Evolutionary conservation across 129 eudicot genomes (phyloP), one percentile per base, ranked within the genome.

Genomic region (Flaveria ramosissima): DNA sequence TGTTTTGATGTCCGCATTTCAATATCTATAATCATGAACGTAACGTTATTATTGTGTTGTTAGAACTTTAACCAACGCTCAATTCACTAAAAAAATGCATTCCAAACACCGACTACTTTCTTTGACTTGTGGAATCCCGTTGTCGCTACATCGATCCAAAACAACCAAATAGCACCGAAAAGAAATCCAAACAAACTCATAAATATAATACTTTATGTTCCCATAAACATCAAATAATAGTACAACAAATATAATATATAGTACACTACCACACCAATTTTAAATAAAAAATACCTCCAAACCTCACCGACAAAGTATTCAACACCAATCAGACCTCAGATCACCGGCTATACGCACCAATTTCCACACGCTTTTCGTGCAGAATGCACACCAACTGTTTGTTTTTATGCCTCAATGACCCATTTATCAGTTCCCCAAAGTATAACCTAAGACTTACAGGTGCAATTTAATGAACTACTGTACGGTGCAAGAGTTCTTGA

Each of bases 401-500:
- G 60, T 55, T 68, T 70, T 68, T n/a, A 68, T 68, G 70, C 62
- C 71, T 70, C 70, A 78, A 60, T 32, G 46, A 72, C 27, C 7
- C 17, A 11, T 9, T 15, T 24, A 2, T 46, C 17, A 65, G 41
- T 50, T 51, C 75, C 63, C 41, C 41, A 36, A 36, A 36, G 41
- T 36, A 36, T 36, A 36, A 36, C 41, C 16, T 43, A 65, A n/a
- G 56, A 10, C 46, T 56, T 59, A 42, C 9, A 30, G 48, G 50
- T 43, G 41, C 50, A 53, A 63, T 12, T 70, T 51, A 20, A 24
- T 6, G 24, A 24, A 45, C 70, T 76, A 88, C 70, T 75, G 42
- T 62, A 82, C 85, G 19, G 92, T 88, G 84, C 98, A 92, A 2
- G 74, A 70, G 19, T 84, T 86, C 88, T 83, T 86, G 57, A 89